These are phyloP conservation scores for Trypanosoma boissoni DNA, from an alignment of 208 protist genomes.

Conservation along the genomic window DNA sequence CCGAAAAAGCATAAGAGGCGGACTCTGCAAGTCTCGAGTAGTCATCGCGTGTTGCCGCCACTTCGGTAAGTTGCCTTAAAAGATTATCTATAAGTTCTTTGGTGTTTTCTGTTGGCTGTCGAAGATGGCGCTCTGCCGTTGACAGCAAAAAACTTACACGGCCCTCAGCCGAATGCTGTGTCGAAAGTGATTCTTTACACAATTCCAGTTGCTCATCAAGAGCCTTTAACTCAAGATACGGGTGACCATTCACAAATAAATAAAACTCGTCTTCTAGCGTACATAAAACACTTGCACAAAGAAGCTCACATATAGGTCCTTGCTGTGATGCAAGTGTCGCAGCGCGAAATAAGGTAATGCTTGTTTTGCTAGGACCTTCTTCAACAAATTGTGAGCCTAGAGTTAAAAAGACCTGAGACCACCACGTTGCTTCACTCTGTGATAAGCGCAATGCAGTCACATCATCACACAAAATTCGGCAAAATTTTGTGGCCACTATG, in stretches of 20 bases:
- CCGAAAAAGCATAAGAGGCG: slow-evolving; percentile 12
- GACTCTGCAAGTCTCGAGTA: slow-evolving; percentile 20
- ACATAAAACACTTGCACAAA: slow-evolving; percentile 19
- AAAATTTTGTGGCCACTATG: slow-evolving; percentile 9
- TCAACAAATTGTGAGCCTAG: slow-evolving; percentile 27
- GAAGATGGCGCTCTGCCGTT: slow-evolving; percentile 21
- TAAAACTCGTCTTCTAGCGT: slow-evolving; percentile 29
- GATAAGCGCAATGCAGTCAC: slow-evolving; percentile 4
- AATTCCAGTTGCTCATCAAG: slow-evolving; percentile 12
- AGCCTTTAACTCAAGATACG: slow-evolving; percentile 9
- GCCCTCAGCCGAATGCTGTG: background rate
- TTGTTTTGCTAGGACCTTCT: slow-evolving; percentile 11
- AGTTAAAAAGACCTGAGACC: slow-evolving; percentile 22
- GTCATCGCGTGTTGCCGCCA: slow-evolving; percentile 12
- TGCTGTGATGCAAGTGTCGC: slow-evolving; percentile 9
- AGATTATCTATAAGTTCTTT: slow-evolving; percentile 11
- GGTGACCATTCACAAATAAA: slow-evolving; percentile 13
- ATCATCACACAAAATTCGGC: slow-evolving; percentile 9
- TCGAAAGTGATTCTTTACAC: slow-evolving; percentile 13
- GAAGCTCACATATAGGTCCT: slow-evolving; percentile 3
- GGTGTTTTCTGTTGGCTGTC: slow-evolving; percentile 4
- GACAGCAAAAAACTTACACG: slow-evolving; percentile 17
- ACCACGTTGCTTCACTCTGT: slow-evolving; percentile 25
- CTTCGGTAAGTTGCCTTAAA: slow-evolving; percentile 7
- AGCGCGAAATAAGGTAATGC: slow-evolving; percentile 17